Evolutionary conservation across 139 green algal genomes (phyloP).

Genomic region (Tetradesmus obliquus): DNA sequence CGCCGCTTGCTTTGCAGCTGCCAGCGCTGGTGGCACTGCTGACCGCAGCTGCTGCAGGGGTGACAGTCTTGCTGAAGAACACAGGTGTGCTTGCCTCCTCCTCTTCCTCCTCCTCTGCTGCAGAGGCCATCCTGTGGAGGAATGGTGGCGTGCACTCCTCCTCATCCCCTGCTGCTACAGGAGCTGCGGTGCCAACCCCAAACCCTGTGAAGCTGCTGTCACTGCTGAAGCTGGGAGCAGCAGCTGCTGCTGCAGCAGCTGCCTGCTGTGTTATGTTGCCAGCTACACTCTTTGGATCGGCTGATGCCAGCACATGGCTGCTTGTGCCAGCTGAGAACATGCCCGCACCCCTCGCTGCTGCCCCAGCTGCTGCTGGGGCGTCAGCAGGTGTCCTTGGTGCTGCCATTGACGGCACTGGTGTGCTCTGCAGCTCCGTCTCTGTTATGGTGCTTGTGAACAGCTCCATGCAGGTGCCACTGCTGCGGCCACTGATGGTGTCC

Average conservation of each 20-base stretch:
- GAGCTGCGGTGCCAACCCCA: no score
- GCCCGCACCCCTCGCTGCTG: not conserved
- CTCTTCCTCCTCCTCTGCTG: not conserved
- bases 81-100: not conserved
- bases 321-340: not conserved
- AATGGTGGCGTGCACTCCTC: not conserved
- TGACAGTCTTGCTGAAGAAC: not conserved
- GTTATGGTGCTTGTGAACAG: constrained; percentile 24
- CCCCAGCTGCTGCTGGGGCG: not conserved
- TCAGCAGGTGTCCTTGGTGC: not conserved
- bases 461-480: not conserved
- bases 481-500: not conserved
- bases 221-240: not conserved
- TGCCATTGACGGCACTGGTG: not conserved
- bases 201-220: constrained; percentile 27
- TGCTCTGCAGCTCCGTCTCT: not conserved
- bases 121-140: not conserved
- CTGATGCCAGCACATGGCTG: not conserved
- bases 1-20: not conserved
- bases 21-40: not conserved
- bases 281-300: not conserved
- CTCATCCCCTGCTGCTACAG: not conserved
- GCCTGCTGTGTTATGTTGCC: not conserved
- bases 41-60: not conserved
- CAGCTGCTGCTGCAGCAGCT: not conserved